A percentile compares a stretch with the other conserved stretches of the same genome.
Evolutionary conservation across 1,139 yeast genomes (phyloP).

Genomic region (Debaryomycetaceae sp.): DNA sequence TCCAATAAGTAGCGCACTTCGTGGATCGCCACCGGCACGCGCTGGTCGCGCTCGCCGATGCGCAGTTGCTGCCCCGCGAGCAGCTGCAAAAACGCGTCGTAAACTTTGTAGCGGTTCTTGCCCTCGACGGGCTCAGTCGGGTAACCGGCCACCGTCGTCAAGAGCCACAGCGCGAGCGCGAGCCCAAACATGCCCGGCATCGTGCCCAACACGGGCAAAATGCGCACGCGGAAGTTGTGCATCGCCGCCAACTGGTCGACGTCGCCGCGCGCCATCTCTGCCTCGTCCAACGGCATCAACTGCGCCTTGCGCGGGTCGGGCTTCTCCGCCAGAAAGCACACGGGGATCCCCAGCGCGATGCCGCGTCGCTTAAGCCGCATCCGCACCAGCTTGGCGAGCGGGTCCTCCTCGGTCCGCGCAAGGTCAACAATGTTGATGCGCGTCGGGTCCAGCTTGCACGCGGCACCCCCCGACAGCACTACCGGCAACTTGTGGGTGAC

Average conservation of each 20-base stretch:
- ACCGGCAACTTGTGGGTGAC: conserved; percentile 55
- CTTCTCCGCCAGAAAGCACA: conserved; percentile 89
- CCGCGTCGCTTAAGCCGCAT: conserved; percentile 78
- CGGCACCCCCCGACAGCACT: conserved; percentile 94
- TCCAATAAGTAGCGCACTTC: conserved; percentile 87
- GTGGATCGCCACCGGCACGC: conserved; percentile 64
- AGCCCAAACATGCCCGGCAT: conserved; percentile 96
- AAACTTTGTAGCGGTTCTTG: conserved; percentile 78
- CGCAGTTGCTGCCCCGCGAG: conserved; percentile 85
- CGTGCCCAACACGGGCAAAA: conserved; percentile 91
- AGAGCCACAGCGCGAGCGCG: conserved; percentile 76
- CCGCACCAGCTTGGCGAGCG: conserved; percentile 83
- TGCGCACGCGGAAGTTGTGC: conserved; percentile 86
- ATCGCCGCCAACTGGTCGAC: conserved; percentile 86
- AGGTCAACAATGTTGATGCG: conserved; percentile 42
- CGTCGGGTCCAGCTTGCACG: conserved; percentile 58
- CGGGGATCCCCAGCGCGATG: conserved; percentile 71
- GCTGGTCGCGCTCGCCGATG: conserved; percentile 62
- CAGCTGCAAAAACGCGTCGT: conserved; percentile 77
- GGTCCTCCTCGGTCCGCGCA: conserved; percentile 78
- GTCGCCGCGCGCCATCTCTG: conserved; percentile 71
- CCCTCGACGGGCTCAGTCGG: conserved; percentile 88
- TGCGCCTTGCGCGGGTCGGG: conserved; percentile 94
- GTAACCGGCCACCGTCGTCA: conserved; percentile 80
- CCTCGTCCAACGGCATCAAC: conserved; percentile 76